Percentiles rank a stretch among this genome's conserved stretches.
These are phyloP conservation scores for Heimioporus sp. DNA, from an alignment of 768 basidiomycete species.

Conservation along the genomic window DNA sequence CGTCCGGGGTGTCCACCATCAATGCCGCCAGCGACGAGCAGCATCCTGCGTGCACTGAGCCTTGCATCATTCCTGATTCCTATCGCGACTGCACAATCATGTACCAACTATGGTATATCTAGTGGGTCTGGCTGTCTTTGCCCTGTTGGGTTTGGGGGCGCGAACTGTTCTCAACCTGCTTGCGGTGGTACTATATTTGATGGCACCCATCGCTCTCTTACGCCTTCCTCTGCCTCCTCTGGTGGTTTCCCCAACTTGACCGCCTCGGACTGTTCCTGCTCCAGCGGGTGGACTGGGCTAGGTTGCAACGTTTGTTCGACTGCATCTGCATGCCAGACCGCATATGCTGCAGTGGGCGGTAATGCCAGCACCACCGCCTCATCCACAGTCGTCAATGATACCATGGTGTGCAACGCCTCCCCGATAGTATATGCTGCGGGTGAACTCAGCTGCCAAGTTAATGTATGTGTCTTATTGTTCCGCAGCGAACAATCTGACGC, in stretches of 20 bases:
- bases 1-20: neutral
- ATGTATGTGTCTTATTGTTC: slow-evolving; percentile 49
- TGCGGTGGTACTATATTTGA: slow-evolving; percentile 86
- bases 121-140: slow-evolving; percentile 54
- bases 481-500: neutral
- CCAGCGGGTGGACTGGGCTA: slow-evolving; percentile 70
- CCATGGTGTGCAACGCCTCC: slow-evolving; percentile 67
- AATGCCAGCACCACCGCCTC: slow-evolving; percentile 32
- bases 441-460: slow-evolving; percentile 82
- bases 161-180: slow-evolving; percentile 62
- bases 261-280: slow-evolving; percentile 64
- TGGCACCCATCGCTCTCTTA: slow-evolving; percentile 54
- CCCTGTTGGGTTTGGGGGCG: slow-evolving; percentile 78
- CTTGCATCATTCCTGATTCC: slow-evolving; percentile 9
- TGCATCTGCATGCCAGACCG: slow-evolving; percentile 65
- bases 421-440: slow-evolving; percentile 75
- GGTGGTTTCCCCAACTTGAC: slow-evolving; percentile 64
- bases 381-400: slow-evolving; percentile 49
- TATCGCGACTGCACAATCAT: slow-evolving; percentile 22
- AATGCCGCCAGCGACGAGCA: slow-evolving; percentile 9
- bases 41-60: slow-evolving; percentile 6
- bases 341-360: slow-evolving; percentile 44
- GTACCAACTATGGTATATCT: slow-evolving; percentile 25
- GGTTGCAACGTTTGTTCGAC: slow-evolving; percentile 81
- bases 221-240: slow-evolving; percentile 34